phyloP scores from a whole-genome alignment of 148 eudicot species.

The Tetragonia tetragonoides region DNA sequence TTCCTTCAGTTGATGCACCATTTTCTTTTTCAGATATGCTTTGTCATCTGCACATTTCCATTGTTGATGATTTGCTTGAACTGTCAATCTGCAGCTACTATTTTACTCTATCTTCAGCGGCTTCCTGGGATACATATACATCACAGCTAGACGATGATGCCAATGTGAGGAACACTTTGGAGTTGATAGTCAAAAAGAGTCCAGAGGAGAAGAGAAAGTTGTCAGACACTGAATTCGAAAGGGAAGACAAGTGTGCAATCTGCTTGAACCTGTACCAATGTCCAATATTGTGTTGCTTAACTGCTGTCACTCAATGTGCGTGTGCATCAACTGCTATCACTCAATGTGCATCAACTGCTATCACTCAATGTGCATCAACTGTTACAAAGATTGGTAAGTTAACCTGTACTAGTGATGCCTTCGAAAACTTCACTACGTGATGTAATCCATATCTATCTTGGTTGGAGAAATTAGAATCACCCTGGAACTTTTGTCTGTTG shows the following conservation, averaged over 20 bases:
- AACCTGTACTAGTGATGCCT: neutral
- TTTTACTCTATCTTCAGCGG: constrained; percentile 59
- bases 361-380: too few species aligned
- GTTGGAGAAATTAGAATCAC: too few species aligned
- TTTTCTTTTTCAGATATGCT: neutral
- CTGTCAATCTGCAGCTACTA: constrained; percentile 41
- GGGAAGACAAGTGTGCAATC: constrained; percentile 76
- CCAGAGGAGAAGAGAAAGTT: constrained; percentile 28
- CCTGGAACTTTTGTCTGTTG: too few species aligned
- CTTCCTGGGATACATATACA: constrained; percentile 34
- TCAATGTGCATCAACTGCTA: too few species aligned
- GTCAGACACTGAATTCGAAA: constrained; percentile 42
- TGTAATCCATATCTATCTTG: neutral
- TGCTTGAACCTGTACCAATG: constrained; percentile 74
- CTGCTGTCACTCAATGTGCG: constrained; percentile 77
- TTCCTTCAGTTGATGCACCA: neutral
- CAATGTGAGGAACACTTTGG: constrained; percentile 22
- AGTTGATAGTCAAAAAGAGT: constrained; percentile 22
- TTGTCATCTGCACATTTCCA: neutral
- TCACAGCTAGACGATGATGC: constrained; percentile 31
- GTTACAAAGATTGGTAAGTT: constrained; percentile 58
- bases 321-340: constrained; percentile 67
- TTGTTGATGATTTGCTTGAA: neutral
- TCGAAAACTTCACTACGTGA: neutral
- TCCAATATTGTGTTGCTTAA: constrained; percentile 65